Evolutionary conservation across 1,284 basidiomycete species (phyloP).

Genomic region (Cystobasidiaceae sp.): DNA sequence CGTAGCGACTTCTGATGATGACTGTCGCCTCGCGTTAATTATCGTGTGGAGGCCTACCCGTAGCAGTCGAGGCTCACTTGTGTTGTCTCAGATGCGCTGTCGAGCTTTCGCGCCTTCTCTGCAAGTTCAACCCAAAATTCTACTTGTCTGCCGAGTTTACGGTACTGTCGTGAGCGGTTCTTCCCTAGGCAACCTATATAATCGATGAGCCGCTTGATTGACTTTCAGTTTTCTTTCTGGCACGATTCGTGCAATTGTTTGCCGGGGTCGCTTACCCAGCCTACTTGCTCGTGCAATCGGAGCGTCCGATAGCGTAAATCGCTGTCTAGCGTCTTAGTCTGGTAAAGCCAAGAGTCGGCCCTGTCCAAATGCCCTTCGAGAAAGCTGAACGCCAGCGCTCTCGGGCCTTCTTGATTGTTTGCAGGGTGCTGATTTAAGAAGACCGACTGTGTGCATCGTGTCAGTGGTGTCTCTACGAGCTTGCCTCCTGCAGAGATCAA

Average conservation of each 20-base stretch:
- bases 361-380: slow-evolving; percentile 8
- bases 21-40: too few species aligned
- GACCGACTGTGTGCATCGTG: neutral
- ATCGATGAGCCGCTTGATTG: slow-evolving; percentile 1
- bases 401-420: neutral
- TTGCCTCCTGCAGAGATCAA: neutral
- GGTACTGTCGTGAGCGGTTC: slow-evolving; percentile 10
- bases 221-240: neutral
- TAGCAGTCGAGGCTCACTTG: too few species aligned
- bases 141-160: neutral
- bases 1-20: neutral
- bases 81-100: neutral
- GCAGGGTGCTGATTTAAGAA: slow-evolving; percentile 10
- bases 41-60: too few species aligned
- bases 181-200: slow-evolving; percentile 17
- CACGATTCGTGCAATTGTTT: neutral
- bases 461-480: neutral
- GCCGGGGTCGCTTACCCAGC: slow-evolving; percentile 13
- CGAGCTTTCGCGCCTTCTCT: neutral
- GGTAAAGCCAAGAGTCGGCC: too few species aligned
- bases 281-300: neutral
- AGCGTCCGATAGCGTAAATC: neutral
- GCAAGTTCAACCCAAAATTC: neutral
- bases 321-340: neutral
- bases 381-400: neutral